Evolutionary conservation across 1,139 yeast species (phyloP).

Genomic region (Saccharomycopsis hybrid): DNA sequence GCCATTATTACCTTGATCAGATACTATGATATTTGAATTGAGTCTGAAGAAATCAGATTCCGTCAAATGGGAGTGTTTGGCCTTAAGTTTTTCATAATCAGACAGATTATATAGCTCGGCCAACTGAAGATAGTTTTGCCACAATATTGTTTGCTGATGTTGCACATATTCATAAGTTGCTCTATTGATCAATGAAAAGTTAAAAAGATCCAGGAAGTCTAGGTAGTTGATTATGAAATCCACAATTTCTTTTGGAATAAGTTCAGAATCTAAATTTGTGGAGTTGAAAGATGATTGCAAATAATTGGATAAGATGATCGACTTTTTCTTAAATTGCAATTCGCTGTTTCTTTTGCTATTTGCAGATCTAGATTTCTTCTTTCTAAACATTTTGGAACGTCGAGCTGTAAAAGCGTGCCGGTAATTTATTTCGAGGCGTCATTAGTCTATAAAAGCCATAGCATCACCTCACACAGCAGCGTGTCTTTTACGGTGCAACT

Average conservation of each 20-base stretch:
- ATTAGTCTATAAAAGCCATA: too few species aligned
- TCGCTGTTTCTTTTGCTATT: slow-evolving; percentile 3
- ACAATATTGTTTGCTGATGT: slow-evolving; percentile 9
- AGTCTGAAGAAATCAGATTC: slow-evolving; percentile 14
- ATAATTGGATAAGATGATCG: slow-evolving; percentile 19
- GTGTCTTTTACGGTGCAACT: too few species aligned
- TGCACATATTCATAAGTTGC: slow-evolving; percentile 17
- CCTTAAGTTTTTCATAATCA: slow-evolving; percentile 4
- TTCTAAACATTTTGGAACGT: neutral
- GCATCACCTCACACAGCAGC: too few species aligned
- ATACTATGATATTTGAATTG: slow-evolving; percentile 25
- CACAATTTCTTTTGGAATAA: slow-evolving; percentile 12
- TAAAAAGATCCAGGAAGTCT: slow-evolving; percentile 14
- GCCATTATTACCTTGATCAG: slow-evolving; percentile 21
- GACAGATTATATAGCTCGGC: slow-evolving; percentile 10
- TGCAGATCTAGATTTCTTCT: neutral
- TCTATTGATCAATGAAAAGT: slow-evolving; percentile 16
- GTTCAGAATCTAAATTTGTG: neutral
- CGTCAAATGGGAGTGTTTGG: slow-evolving; percentile 5
- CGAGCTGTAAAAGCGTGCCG: too few species aligned
- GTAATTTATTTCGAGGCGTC: too few species aligned
- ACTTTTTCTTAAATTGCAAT: slow-evolving; percentile 14
- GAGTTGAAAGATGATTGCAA: slow-evolving; percentile 13
- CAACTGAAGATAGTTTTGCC: slow-evolving; percentile 11
- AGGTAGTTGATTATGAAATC: slow-evolving; percentile 14